A percentile compares a stretch with the other conserved stretches of the same genome.
Conservation (phyloP, 495 filamentous ascomycete genomes). For the Filosporella fistucella region DNA sequence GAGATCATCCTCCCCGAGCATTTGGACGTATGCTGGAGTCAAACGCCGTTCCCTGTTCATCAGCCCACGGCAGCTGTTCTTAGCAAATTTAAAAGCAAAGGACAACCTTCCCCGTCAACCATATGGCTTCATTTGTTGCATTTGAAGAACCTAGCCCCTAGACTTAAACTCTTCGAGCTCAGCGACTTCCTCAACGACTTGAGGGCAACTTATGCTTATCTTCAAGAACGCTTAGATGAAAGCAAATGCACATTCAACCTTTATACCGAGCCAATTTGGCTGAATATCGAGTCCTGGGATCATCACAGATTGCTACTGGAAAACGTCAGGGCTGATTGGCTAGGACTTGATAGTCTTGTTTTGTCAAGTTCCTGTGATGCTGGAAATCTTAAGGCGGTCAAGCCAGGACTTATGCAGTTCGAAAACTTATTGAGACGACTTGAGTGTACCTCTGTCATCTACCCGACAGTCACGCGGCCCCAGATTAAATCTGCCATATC, state of each 20-base stretch:
- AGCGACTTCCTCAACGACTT: constrained; percentile 25
- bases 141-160: constrained; percentile 9
- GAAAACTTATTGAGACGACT: constrained; percentile 22
- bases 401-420: constrained; percentile 24
- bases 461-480: constrained; percentile 17
- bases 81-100: constrained; percentile 2
- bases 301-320: constrained; percentile 2
- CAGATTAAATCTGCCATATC: not conserved
- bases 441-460: constrained; percentile 21
- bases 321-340: constrained; percentile 15
- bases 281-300: constrained; percentile 23
- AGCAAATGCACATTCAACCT: constrained; percentile 9
- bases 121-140: constrained; percentile 24
- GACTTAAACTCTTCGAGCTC: constrained; percentile 11
- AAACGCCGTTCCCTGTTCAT: constrained; percentile 15
- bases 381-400: constrained; percentile 12
- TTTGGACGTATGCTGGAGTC: constrained; percentile 23
- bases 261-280: constrained; percentile 15
- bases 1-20: constrained; percentile 10
- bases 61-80: constrained; percentile 18
- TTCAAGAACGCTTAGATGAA: constrained; percentile 16
- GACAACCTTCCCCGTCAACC: constrained; percentile 12
- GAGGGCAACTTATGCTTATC: constrained; percentile 20
- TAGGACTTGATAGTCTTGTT: constrained; percentile 18
- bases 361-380: constrained; percentile 24